These are phyloP conservation scores for Ampelocalamus luodianensis DNA, from an alignment of 176 grass and related monocot genomes.

Conservation along the genomic window DNA sequence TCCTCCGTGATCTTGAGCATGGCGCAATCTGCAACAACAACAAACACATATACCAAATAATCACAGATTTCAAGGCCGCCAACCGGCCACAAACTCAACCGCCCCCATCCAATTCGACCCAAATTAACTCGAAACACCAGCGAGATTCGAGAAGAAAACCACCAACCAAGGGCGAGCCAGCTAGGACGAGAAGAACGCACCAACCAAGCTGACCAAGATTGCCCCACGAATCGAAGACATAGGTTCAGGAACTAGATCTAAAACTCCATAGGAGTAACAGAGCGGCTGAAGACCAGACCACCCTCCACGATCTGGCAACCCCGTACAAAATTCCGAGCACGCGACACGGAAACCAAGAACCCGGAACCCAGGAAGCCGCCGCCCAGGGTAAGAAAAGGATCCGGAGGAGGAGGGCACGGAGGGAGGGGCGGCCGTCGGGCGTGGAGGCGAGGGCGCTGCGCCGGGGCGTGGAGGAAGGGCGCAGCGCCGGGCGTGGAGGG, in stretches of 20 bases:
- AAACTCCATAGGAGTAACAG: background rate
- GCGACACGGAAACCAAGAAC: background rate
- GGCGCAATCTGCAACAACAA: constrained; percentile 64
- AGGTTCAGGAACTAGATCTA: constrained; percentile 17
- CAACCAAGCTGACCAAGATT: no score
- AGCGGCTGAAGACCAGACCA: background rate
- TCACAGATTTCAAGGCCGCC: background rate
- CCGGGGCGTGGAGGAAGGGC: no score
- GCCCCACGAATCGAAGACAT: background rate
- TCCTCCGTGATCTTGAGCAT: constrained; percentile 91
- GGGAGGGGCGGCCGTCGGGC: no score
- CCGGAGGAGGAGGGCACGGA: no score
- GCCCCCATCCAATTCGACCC: background rate
- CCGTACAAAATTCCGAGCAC: background rate
- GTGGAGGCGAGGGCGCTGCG: no score
- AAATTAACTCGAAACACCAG: background rate
- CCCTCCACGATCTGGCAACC: background rate
- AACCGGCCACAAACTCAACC: background rate
- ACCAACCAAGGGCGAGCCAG: no score
- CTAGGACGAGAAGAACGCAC: background rate
- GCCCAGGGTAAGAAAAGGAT: background rate
- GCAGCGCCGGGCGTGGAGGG: no score
- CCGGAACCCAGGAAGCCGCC: background rate
- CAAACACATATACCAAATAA: constrained; percentile 19
- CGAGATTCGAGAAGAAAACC: no score